Evolutionary conservation across 2,329 filamentous ascomycete genomes (phyloP).

Genomic region (Cladorrhinum sp.): DNA sequence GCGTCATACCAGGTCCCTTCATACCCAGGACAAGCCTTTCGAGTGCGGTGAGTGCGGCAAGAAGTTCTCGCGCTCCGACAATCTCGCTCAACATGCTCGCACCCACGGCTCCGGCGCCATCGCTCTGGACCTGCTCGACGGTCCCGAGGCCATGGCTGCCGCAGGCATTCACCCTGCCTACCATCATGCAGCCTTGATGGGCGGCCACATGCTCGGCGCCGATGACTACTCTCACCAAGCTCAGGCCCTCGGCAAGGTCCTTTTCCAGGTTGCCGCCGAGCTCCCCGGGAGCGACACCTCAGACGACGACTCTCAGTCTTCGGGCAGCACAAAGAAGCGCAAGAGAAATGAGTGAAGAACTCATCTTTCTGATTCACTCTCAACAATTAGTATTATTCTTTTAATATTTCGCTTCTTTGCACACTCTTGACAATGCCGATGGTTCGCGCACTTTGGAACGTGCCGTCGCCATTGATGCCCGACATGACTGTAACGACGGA

Average conservation of each 20-base stretch:
- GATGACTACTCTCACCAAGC: constrained; percentile 51
- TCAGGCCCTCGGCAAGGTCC: constrained; percentile 66
- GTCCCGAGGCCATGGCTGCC: constrained; percentile 51
- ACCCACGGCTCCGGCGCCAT: constrained; percentile 90
- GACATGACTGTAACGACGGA: constrained; percentile 43
- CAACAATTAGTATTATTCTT: constrained; percentile 1
- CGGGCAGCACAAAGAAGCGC: constrained; percentile 68
- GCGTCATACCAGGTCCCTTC: constrained; percentile 95
- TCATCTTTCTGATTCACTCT: background rate
- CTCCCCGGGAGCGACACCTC: constrained; percentile 59
- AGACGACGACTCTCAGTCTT: constrained; percentile 51
- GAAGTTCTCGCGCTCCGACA: constrained; percentile 98
- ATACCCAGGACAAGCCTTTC: constrained; percentile 98
- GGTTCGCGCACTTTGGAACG: constrained; percentile 29
- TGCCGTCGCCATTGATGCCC: constrained; percentile 34
- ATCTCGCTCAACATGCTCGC: constrained; percentile 90
- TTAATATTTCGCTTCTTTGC: constrained; percentile 29
- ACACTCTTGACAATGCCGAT: constrained; percentile 31
- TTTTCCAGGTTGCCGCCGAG: constrained; percentile 77
- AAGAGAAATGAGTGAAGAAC: constrained; percentile 59
- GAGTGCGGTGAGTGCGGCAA: constrained; percentile 97
- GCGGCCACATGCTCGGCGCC: constrained; percentile 39
- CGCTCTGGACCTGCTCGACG: constrained; percentile 83
- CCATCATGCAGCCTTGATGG: constrained; percentile 40
- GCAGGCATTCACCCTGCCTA: constrained; percentile 31